phyloP scores from a whole-genome alignment of 208 protist species.

The Strigomonas culicis region DNA sequence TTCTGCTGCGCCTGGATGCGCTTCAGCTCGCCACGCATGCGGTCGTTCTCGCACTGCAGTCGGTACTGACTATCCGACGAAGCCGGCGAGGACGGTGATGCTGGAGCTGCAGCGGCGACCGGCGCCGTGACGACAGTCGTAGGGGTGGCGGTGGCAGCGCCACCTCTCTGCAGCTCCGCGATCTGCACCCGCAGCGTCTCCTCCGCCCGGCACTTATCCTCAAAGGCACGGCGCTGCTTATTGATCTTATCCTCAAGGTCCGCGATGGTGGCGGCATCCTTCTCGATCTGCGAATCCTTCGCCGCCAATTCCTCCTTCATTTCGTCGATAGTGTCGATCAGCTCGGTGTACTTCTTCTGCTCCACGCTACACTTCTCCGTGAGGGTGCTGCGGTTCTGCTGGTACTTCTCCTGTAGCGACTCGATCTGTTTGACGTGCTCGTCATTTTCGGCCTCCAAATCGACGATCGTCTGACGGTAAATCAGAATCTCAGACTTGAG shows the following conservation, averaged over 20 bases:
- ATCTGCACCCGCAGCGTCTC: slow-evolving; percentile 35
- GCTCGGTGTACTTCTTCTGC: slow-evolving; percentile 38
- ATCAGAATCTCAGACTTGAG: slow-evolving; percentile 86
- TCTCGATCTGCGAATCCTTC: slow-evolving; percentile 29
- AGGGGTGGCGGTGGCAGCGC: slow-evolving; percentile 6
- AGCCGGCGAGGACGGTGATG: neutral
- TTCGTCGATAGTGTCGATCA: slow-evolving; percentile 17
- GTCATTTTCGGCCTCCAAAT: slow-evolving; percentile 80
- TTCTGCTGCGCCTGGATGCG: slow-evolving; percentile 28
- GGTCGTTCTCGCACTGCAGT: slow-evolving; percentile 45
- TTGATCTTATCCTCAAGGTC: slow-evolving; percentile 46
- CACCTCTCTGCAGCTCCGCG: slow-evolving; percentile 17
- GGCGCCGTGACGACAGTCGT: neutral
- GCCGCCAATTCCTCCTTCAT: slow-evolving; percentile 21
- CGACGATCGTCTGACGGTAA: slow-evolving; percentile 78
- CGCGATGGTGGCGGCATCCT: slow-evolving; percentile 18
- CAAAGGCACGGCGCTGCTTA: slow-evolving; percentile 62
- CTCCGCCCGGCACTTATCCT: slow-evolving; percentile 59
- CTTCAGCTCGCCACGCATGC: slow-evolving; percentile 34
- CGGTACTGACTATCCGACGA: slow-evolving; percentile 19
- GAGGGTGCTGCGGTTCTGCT: slow-evolving; percentile 37
- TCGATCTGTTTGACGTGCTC: slow-evolving; percentile 83
- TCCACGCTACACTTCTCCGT: slow-evolving; percentile 47
- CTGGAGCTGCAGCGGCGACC: neutral
- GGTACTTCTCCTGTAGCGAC: slow-evolving; percentile 52